phyloP scores from a whole-genome alignment of 1,139 yeast genomes.

The Yamadazyma sp. region DNA sequence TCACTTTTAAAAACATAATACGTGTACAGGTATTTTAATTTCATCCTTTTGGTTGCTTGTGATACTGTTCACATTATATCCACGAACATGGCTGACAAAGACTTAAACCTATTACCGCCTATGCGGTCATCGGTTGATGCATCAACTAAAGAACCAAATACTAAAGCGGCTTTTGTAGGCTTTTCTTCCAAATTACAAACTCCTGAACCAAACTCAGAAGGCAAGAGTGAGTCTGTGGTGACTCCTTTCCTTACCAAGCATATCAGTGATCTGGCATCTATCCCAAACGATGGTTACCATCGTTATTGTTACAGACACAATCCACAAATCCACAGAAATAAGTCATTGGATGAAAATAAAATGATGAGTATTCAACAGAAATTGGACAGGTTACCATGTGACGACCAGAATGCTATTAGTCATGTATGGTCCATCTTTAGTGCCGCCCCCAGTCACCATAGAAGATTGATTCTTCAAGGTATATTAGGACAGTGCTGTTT shows the following conservation, averaged over 20 bases:
- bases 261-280: constrained; percentile 40
- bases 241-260: constrained; percentile 49
- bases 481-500: constrained; percentile 87
- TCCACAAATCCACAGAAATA: constrained; percentile 76
- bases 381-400: constrained; percentile 55
- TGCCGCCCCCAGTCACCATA: constrained; percentile 66
- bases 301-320: constrained; percentile 88
- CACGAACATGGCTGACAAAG: background rate
- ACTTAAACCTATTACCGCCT: background rate
- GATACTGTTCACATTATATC: too few species aligned
- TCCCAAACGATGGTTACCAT: constrained; percentile 53
- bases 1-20: background rate
- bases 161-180: background rate
- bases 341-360: constrained; percentile 64
- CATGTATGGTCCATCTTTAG: constrained; percentile 80
- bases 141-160: background rate
- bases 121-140: too few species aligned
- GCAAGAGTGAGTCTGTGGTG: constrained; percentile 16
- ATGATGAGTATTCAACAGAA: constrained; percentile 62
- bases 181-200: background rate
- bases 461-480: constrained; percentile 79
- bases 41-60: background rate
- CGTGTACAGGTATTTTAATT: background rate
- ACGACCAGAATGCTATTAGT: constrained; percentile 69
- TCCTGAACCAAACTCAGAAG: background rate